A percentile compares a stretch with the other conserved stretches of the same genome.
These are phyloP conservation scores for Trichoderma harzianum DNA, from an alignment of 2,329 filamentous ascomycete species.

Conservation along the genomic window DNA sequence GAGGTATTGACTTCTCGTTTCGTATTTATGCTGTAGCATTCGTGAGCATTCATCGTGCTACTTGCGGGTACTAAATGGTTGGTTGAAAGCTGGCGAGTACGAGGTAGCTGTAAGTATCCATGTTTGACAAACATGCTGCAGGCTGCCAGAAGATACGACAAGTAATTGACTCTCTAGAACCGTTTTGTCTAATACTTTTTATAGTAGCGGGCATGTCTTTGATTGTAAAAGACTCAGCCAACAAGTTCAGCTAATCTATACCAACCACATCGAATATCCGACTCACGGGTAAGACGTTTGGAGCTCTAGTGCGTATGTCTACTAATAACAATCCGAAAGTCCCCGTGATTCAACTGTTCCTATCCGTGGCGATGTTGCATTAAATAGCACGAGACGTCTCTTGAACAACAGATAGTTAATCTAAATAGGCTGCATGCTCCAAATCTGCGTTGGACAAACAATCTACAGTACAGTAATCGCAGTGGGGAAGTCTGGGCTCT, in stretches of 20 bases:
- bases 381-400: conserved; percentile 6
- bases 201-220: neutral
- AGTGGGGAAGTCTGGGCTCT: neutral
- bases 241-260: neutral
- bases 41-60: neutral
- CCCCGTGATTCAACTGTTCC: neutral
- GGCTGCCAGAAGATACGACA: neutral
- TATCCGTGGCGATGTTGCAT: conserved; percentile 1
- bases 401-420: neutral
- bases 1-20: neutral
- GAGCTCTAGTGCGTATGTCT: neutral
- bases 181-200: neutral
- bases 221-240: neutral
- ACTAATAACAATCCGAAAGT: neutral
- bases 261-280: neutral
- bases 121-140: neutral
- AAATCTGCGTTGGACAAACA: neutral
- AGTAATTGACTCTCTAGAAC: neutral
- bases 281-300: neutral
- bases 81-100: neutral
- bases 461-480: neutral
- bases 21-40: neutral
- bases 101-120: neutral
- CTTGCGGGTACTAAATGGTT: neutral
- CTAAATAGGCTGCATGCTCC: neutral